Base-by-base conservation (phyloP, 1,284 basidiomycete genomes). In the Cronartium quercuum region DNA sequence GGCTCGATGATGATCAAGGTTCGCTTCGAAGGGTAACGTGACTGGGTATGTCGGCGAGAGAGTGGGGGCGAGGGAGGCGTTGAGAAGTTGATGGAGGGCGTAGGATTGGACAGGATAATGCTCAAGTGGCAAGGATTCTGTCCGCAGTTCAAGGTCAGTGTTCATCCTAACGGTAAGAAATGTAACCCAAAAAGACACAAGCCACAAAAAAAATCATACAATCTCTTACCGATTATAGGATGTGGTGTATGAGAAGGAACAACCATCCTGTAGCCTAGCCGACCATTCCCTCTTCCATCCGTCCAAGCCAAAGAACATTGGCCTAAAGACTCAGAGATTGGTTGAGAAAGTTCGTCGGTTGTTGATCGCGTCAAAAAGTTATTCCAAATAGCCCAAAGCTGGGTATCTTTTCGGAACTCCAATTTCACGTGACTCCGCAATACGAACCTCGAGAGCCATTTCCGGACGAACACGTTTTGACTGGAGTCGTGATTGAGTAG, bases 341-440 rank as follows among this genome's bases (percentile, higher is more conserved):
- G 40, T 61, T 40, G 15, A 60, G 57, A 37, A 40, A 40, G 65
- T 37, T 21, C 18, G 38, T 18, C 15, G 40, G 71, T 64, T 29
- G n/a, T 37, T 6, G n/a, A n/a, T 65, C n/a, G 35, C 42, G 80
- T 78, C 35, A 82, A 80, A n/a, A 68, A 55, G 13, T 85, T 85
- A 1, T 88, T 88, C 91, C 92, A 97, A 1, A 88, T 85, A 1
- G 89, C 86, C 87, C 90, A 93, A 3, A 92, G 86, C 77, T 89
- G 87, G 83, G 88, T 93, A 77, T 90, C 85, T 3, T 87, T 85
- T 0, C 88, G 87, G 0, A 89, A 89, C 65, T 86, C 85, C 51
- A 98, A 83, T 80, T 88, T 89, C 44, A 98, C 91, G 82, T 94
- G 96, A 37, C 91, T 89, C 5, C 95, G 88, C 1, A 99, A 86